phyloP scores from a whole-genome alignment of 108 stramenopile genomes.

The Pinguiococcus pyrenoidosus region DNA sequence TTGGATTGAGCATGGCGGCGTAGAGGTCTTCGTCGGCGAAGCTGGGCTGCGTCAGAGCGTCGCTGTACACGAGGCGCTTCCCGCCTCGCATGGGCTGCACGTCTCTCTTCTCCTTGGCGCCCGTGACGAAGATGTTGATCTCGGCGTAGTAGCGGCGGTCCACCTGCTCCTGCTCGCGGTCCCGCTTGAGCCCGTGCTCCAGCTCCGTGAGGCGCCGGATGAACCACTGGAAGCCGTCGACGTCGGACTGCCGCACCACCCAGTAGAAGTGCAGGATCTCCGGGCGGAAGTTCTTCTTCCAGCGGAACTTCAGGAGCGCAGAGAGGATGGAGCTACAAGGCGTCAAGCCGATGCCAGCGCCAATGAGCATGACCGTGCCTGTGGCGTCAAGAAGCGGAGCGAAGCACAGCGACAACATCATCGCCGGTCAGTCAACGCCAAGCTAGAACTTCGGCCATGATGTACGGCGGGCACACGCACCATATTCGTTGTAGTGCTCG shows the following conservation, averaged over 20 bases:
- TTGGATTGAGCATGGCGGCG: slow-evolving; percentile 12
- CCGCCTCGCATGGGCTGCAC: background rate
- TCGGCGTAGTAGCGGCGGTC: background rate
- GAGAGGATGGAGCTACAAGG: slow-evolving; percentile 22
- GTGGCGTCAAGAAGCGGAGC: no score
- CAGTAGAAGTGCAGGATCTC: slow-evolving; percentile 34
- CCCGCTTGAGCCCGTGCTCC: background rate
- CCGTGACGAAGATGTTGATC: slow-evolving; percentile 25
- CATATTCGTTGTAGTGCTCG: slow-evolving; percentile 21
- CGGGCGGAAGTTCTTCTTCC: slow-evolving; percentile 32
- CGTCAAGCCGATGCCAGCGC: slow-evolving; percentile 37
- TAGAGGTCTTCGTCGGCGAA: slow-evolving; percentile 18
- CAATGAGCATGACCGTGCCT: slow-evolving; percentile 10
- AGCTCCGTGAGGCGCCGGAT: slow-evolving; percentile 8
- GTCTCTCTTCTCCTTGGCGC: background rate
- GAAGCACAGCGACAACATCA: no score
- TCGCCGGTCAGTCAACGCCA: background rate
- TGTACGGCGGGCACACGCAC: no score
- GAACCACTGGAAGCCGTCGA: slow-evolving; percentile 29
- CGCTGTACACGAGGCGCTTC: background rate
- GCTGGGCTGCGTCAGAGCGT: background rate
- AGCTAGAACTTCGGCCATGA: slow-evolving; percentile 1
- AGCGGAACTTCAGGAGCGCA: slow-evolving; percentile 21
- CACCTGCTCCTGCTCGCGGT: slow-evolving; percentile 5
- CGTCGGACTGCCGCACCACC: slow-evolving; percentile 26